Evolutionary conservation across 176 grass and related monocot species (phyloP), one percentile per base, ranked within the genome.

Genomic region (Eleusine indica): DNA sequence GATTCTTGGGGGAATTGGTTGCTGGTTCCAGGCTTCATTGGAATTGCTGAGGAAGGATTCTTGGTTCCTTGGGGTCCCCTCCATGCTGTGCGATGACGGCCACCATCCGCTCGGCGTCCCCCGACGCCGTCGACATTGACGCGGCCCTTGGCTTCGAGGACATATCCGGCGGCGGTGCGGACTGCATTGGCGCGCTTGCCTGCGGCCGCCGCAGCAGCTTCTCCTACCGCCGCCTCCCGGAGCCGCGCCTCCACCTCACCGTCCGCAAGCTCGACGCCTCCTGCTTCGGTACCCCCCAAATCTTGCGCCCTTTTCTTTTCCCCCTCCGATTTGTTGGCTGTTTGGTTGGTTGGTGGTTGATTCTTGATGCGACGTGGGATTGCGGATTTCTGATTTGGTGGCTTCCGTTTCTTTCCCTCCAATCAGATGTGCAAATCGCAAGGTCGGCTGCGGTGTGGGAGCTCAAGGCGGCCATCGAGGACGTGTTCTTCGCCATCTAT

Each of bases 211-310:
- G 88, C 66, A 87, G 47, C 42, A 94, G 90, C 72, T 93, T 91
- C 84, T 93, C 92, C 5, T 94, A 97, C 75, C 39, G 42, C 70
- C 90, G 91, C 58, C 84, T 98, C 67, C 86, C 90, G 7, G 88
- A 92, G 21, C 76, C 84, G 12, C 80, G 72, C 48, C 81, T 98
- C 86, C 85, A 57, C 71, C 90, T 98, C 73, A 84, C 92, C 78
- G 71, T 98, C 69, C 92, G 86, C 68, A 98, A 95, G 86, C 84
- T 98, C 43, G 95, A 98, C 47, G 90, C 74, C 37, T 94, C 92
- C 82, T 86, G 68, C 87, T 98, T 94, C 87, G 92, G 95, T 97
- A 58, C 48, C 7, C 3, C 46, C 21, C 21, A 60, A 44, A 79
- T 78, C 47, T 28, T 3, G 15, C 68, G 2, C 12, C 12, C 7